Percentiles rank a stretch among this genome's conserved stretches.
phyloP scores from a whole-genome alignment of 495 filamentous ascomycete species.

The Aspergillus mulundensis region DNA sequence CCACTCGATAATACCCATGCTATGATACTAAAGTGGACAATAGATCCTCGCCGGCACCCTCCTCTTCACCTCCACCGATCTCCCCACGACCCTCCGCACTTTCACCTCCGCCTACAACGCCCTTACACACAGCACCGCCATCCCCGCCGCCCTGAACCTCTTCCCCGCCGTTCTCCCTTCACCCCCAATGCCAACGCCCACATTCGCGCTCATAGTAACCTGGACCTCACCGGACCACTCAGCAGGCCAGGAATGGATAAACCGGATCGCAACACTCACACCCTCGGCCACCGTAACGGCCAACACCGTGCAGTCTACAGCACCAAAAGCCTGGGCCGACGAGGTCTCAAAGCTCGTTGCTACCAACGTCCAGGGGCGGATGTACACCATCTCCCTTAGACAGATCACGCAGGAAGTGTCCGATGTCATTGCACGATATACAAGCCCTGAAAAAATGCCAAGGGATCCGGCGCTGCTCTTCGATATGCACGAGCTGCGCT shows the following conservation, averaged over 20 bases:
- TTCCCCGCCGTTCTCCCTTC: conserved; percentile 25
- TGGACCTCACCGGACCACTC: conserved; percentile 29
- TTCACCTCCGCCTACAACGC: conserved; percentile 19
- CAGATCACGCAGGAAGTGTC: conserved; percentile 20
- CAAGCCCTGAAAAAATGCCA: conserved; percentile 21
- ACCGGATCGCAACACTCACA: conserved; percentile 24
- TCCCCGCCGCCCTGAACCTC: conserved; percentile 24
- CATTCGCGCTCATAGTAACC: conserved; percentile 21
- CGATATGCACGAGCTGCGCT: conserved; percentile 31
- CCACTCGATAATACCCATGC: too few relatives aligned
- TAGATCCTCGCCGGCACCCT: conserved; percentile 32
- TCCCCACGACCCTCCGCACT: conserved; percentile 16
- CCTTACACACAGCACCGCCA: conserved; percentile 13
- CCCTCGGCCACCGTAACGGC: conserved; percentile 15
- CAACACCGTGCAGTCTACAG: conserved; percentile 27
- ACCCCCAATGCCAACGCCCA: conserved; percentile 16
- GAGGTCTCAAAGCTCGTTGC: conserved; percentile 18
- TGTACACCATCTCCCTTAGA: conserved; percentile 21
- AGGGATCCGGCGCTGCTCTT: conserved; percentile 20
- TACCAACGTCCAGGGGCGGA: conserved; percentile 17
- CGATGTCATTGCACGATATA: conserved; percentile 18
- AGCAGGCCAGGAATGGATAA: conserved; percentile 25
- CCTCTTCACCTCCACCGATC: conserved; percentile 27
- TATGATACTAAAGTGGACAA: background rate
- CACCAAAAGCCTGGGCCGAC: conserved; percentile 19